These are phyloP conservation scores for Paraphaeosphaeria sporulosa DNA, from an alignment of 2,329 filamentous ascomycete genomes.

Conservation along the genomic window DNA sequence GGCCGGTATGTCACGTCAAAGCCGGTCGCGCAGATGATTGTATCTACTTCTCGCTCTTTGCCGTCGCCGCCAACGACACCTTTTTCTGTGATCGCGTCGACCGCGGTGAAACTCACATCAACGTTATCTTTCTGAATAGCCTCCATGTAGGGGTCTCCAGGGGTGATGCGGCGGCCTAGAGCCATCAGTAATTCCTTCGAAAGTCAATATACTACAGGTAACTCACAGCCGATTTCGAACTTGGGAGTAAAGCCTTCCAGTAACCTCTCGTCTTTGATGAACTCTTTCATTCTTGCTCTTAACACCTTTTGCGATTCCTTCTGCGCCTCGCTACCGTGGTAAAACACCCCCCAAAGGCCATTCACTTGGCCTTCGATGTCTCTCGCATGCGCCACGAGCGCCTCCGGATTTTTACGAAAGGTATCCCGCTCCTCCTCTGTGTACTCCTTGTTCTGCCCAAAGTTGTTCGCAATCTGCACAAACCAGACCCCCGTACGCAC, in stretches of 20 bases:
- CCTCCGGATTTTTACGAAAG: constrained; percentile 53
- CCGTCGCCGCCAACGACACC: constrained; percentile 56
- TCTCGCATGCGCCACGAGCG: constrained; percentile 55
- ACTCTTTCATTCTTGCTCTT: constrained; percentile 56
- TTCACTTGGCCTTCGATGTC: constrained; percentile 58
- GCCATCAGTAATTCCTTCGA: not conserved
- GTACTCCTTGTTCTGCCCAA: constrained; percentile 56
- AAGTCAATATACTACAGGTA: too few species aligned
- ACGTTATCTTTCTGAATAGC: constrained; percentile 60
- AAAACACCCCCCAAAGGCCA: constrained; percentile 57
- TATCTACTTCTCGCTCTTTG: constrained; percentile 51
- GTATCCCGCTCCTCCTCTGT: constrained; percentile 51
- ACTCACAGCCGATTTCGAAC: constrained; percentile 54
- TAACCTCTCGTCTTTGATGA: constrained; percentile 60
- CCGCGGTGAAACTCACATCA: constrained; percentile 59
- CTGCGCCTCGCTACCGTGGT: constrained; percentile 53
- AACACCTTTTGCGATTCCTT: constrained; percentile 49
- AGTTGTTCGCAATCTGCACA: constrained; percentile 56
- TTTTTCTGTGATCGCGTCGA: constrained; percentile 54
- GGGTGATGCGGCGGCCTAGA: constrained; percentile 53
- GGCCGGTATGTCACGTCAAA: constrained; percentile 24
- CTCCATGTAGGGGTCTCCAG: constrained; percentile 60
- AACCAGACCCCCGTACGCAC: constrained; percentile 48
- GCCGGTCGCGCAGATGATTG: constrained; percentile 12
- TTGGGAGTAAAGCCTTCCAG: constrained; percentile 57